Base-by-base conservation (phyloP, 139 green algal genomes). In the Chlorella sp. region DNA sequence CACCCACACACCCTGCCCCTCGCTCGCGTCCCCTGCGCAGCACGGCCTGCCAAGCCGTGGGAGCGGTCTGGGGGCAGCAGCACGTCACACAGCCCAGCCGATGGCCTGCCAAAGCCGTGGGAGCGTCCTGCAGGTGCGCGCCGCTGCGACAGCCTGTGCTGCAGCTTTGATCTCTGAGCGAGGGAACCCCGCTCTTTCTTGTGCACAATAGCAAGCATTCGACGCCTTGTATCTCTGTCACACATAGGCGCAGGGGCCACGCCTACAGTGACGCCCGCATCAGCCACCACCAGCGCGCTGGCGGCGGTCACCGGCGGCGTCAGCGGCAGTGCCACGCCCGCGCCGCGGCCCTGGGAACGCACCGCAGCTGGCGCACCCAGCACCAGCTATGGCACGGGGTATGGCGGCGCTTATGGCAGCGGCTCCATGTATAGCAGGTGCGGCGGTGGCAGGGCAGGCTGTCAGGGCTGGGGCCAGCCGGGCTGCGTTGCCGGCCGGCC, bases 71-170 rank as follows among this genome's bases (percentile, higher is more conserved):
- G 73, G 38, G 17, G 51, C 21, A 20, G 47, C 80, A 20, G 44
- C 41, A 13, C 34, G 79, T 60, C 51, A 21, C 51, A 60, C 78
- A 86, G 70, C 30, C 51, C 68, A 2, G 84, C 79, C 6, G 74
- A 89, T 20, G 68, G 83, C 1, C 87, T 92, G 7, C 87, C 93
- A 36, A 95, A 95, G 74, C 93, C 93, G 6, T 95, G 93, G 93
- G 93, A 95, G 51, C 82, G 80, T 0, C 67, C 74, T 17, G 76
- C 51, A 39, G 87, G 80, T 44, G 65, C 67, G 15, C 20, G n/a
- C 3, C 68, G 15, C 11, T 7, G 15, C 0, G 28, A 5, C 28
- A 11, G 63, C 5, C 17, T 34, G 2, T 28, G 13, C 44, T 57
- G n/a, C n/a, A n/a, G n/a, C n/a, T n/a, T n/a, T n/a, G n/a, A n/a